Base-by-base conservation (phyloP, 352 stramenopile genomes). In the Globisporangium paddicum region DNA sequence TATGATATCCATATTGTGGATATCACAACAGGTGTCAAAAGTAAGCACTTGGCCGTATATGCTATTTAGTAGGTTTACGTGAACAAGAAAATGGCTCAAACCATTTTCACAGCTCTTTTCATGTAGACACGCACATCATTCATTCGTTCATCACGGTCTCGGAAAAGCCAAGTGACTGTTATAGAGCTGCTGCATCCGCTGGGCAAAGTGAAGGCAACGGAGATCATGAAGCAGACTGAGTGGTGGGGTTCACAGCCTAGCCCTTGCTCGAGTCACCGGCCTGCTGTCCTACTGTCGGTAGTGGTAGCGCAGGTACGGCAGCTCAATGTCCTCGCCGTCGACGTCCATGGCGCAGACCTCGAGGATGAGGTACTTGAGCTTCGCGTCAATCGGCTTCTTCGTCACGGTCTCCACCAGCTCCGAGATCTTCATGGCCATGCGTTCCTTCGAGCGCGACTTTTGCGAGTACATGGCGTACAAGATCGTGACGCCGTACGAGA, bases 351-450 rank as follows among this genome's bases (percentile, higher is more conserved):
- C 91, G 72, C 97, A 98, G 13, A 98, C 82, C 73, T 98, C 96
- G 30, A 99, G 81, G 54, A 96, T 97, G 45, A 99, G 76, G 63
- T 98, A 99, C 62, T 98, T 96, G 65, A 98, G 87, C 64, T 96
- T 97, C 25, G 79, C 54, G 41, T 96, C 91, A 53, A 99, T 89
- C 14, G 93, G 79, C 63, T 98, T 98, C 75, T 99, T 99, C 21
- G 93, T 98, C 40, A 99, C 96, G 19, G 87, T 96, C 30, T 83
- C 81, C 21, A 99, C 93, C 18, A 99, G 79, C 61, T 98, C 82
- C 41, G 90, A 96, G 69, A 99, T 97, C 58, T 91, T 96, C 96
- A 99, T 98, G 25, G 82, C 80, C 90, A 98, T 98, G 46, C 97
- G 87, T 71, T 98, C 95, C 69, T 93, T 93, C 41, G 82, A 93